A percentile compares a stretch with the other conserved stretches of the same genome.
These are phyloP conservation scores for Colletotrichum higginsianum DNA, from an alignment of 2,329 filamentous ascomycete genomes.

Conservation along the genomic window DNA sequence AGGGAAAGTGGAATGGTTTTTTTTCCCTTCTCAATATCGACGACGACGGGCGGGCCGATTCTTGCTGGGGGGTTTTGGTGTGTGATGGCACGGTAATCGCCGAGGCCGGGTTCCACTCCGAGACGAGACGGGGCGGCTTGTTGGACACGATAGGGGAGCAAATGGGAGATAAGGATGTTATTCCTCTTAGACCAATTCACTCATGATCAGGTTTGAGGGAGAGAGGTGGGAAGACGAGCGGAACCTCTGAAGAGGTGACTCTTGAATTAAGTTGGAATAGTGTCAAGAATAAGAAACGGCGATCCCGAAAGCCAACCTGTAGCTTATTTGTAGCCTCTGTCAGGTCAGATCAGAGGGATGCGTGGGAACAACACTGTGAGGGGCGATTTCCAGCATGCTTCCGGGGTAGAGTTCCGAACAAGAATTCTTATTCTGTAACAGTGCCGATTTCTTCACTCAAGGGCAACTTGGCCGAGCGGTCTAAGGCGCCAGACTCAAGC, in stretches of 20 bases:
- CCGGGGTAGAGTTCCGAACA: accelerated
- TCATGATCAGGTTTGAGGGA: not conserved
- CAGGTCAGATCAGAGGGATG: too few relatives aligned
- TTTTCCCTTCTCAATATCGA: not conserved
- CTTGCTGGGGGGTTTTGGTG: not conserved
- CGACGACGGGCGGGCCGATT: slow-evolving; percentile 9
- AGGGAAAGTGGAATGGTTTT: slow-evolving; percentile 3
- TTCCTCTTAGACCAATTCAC: too few relatives aligned
- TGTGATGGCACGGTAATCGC: slow-evolving; percentile 1
- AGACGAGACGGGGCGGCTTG: not conserved
- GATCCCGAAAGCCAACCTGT: slow-evolving; percentile 15
- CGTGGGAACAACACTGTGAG: not conserved
- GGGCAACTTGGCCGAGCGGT: slow-evolving; percentile 42
- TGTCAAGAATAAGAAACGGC: not conserved
- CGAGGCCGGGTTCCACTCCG: slow-evolving; percentile 18
- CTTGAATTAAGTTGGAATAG: not conserved
- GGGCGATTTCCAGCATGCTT: too few relatives aligned
- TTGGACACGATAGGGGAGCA: not conserved
- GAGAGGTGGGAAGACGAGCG: not conserved
- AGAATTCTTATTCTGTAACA: accelerated
- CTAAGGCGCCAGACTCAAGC: slow-evolving; percentile 43
- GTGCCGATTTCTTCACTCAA: accelerated
- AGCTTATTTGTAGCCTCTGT: not conserved
- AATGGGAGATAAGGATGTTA: not conserved
- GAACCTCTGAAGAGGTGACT: not conserved